Percentiles rank a stretch among this genome's conserved stretches.
Evolutionary conservation across 2,329 filamentous ascomycete species (phyloP).

Genomic region (Rasamsonia emersonii): DNA sequence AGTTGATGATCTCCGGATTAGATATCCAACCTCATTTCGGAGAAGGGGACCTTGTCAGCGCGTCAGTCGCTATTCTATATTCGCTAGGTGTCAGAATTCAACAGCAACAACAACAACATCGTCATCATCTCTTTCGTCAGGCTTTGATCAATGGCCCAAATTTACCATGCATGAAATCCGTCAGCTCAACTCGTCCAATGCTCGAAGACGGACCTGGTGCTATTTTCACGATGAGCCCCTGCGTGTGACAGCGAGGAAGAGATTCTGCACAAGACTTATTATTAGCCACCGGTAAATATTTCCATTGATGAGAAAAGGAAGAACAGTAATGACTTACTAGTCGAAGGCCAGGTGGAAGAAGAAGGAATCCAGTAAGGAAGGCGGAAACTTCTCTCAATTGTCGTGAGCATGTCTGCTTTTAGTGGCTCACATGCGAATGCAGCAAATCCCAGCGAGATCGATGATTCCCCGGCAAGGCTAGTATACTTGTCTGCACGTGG

Average conservation of each 20-base stretch:
- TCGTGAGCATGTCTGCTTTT: constrained; percentile 1
- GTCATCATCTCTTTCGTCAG: too few species aligned
- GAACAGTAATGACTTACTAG: constrained; percentile 5
- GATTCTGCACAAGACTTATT: too few species aligned
- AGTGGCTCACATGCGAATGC: constrained; percentile 7
- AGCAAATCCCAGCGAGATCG: constrained; percentile 4
- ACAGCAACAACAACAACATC: too few species aligned
- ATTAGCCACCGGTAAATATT: too few species aligned
- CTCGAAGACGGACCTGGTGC: constrained; percentile 2
- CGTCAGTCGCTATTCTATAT: too few species aligned
- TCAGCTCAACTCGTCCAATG: constrained; percentile 5
- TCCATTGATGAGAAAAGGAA: too few species aligned
- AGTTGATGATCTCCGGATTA: too few species aligned
- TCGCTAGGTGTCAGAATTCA: too few species aligned
- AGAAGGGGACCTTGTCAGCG: too few species aligned
- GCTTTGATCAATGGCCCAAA: constrained; percentile 4
- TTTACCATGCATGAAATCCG: constrained; percentile 1
- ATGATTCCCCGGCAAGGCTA: constrained; percentile 5
- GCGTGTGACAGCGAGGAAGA: constrained; percentile 1
- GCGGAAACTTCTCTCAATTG: constrained; percentile 2
- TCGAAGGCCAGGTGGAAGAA: not conserved
- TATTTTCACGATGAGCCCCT: constrained; percentile 5
- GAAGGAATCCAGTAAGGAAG: constrained; percentile 4
- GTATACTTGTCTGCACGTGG: not conserved
- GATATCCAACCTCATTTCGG: too few species aligned